phyloP scores from a whole-genome alignment of 108 stramenopile species.

The Cyclotella atomus region DNA sequence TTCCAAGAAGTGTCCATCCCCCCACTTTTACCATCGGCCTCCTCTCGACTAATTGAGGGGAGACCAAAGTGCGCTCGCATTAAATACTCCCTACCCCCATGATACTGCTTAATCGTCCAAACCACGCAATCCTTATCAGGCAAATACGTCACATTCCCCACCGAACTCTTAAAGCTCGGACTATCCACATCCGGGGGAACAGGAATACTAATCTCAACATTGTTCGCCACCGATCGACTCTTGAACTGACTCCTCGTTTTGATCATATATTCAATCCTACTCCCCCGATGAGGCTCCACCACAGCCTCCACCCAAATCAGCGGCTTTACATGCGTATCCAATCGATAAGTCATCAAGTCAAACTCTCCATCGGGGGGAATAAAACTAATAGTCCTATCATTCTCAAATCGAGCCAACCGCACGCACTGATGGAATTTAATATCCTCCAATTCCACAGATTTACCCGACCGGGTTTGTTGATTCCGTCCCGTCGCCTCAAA shows the following conservation, averaged over 20 bases:
- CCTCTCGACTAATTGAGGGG: slow-evolving; percentile 92
- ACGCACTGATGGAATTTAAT: slow-evolving; percentile 99
- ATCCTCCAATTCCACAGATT: slow-evolving; percentile 98
- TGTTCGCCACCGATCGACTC: slow-evolving; percentile 95
- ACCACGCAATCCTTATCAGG: slow-evolving; percentile 97
- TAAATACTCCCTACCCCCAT: slow-evolving; percentile 92
- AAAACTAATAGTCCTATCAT: slow-evolving; percentile 99
- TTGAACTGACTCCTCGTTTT: slow-evolving; percentile 99
- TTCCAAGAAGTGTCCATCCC: slow-evolving; percentile 85
- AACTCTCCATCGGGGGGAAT: slow-evolving; percentile 99
- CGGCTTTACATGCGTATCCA: slow-evolving; percentile 99
- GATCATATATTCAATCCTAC: slow-evolving; percentile 99
- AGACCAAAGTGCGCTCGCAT: slow-evolving; percentile 99
- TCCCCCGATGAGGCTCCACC: slow-evolving; percentile 96
- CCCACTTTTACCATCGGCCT: slow-evolving; percentile 55
- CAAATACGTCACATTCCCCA: slow-evolving; percentile 97
- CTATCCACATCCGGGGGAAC: slow-evolving; percentile 99
- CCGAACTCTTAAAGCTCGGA: slow-evolving; percentile 95
- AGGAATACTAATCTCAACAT: slow-evolving; percentile 99
- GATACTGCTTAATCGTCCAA: slow-evolving; percentile 98
- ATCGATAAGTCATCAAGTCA: slow-evolving; percentile 98
- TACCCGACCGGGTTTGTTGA: slow-evolving; percentile 67
- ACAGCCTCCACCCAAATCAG: slow-evolving; percentile 99
- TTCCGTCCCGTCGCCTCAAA: slow-evolving; percentile 90
- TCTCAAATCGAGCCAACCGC: slow-evolving; percentile 97